Base-by-base conservation (phyloP, 1,284 basidiomycete species). In the Dichomitus squalens region DNA sequence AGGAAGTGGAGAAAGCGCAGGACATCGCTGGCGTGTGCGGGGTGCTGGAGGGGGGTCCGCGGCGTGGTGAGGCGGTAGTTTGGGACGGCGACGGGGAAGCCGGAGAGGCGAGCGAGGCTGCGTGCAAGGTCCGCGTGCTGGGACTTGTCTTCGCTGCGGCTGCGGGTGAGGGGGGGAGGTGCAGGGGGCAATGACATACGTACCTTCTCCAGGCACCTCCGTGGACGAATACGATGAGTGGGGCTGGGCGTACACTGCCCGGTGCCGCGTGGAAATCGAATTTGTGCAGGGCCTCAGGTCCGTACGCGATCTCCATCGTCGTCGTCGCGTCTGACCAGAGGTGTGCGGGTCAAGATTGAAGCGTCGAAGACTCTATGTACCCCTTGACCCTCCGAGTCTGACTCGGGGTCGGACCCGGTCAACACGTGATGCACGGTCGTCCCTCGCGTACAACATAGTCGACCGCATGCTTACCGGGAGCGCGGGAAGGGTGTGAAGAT, bases 171-270 rank as follows among this genome's bases (percentile, higher is more conserved):
- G 16, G 52, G 16, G 38, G 31, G 44, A 23, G 14, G 49, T 7
- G 47, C 18, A 36, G 18, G 57, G 36, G 50, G 25, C 48, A 31
- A 20, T 16, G 34, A 21, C 23, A 49, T 21, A 70, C 86, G 77
- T 67, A 90, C 89, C 83, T 72, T 65, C 84, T 76, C 90, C 90
- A 93, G 34, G 90, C 91, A 38, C 90, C 90, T 34, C 91, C 91
- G 66, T 92, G 90, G 16, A 92, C 75, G 65, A 54, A 87, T 64
- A 57, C 85, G 68, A 44, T 74, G 72, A 52, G 61, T 46, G 57
- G 60, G 27, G 40, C 16, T 23, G 35, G 21, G 44, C 40, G 44
- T 58, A 53, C 35, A 31, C 36, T 18, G 29, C 21, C 5, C 8
- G 57, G 39, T 16, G 49, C 75, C 25, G 76, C 48, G 68, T 85